Conservation (phyloP, 2,329 filamentous ascomycete species). For the Claviceps maximensis region DNA sequence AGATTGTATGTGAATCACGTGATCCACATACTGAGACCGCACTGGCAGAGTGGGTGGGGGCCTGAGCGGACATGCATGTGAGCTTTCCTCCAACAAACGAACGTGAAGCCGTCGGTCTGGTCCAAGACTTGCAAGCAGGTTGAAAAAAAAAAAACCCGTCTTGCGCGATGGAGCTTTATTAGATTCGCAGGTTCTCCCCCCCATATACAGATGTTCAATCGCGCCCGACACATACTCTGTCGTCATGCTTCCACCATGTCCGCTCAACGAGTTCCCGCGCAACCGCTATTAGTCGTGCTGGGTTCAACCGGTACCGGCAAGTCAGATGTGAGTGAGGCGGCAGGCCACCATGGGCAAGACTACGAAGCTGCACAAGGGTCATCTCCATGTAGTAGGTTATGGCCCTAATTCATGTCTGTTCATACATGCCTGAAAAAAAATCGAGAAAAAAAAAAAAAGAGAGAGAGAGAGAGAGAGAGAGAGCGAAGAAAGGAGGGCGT, state of each 20-base stretch:
- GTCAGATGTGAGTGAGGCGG: slow-evolving; percentile 54
- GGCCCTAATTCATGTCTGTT: not conserved
- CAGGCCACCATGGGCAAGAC: not conserved
- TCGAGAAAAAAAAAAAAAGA: too few relatives aligned
- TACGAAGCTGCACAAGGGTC: not conserved
- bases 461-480: too few relatives aligned
- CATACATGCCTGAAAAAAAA: too few relatives aligned
- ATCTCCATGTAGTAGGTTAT: not conserved
- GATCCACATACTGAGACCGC: not conserved
- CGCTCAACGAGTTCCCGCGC: slow-evolving; percentile 22
- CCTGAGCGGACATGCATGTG: too few relatives aligned
- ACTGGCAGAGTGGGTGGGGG: too few relatives aligned
- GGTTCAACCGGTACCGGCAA: slow-evolving; percentile 91
- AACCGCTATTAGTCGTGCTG: slow-evolving; percentile 66
- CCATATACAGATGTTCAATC: slow-evolving; percentile 15
- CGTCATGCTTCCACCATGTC: slow-evolving; percentile 29
- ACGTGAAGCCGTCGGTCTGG: not conserved
- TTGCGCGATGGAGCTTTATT: not conserved
- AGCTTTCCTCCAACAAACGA: not conserved
- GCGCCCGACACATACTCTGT: slow-evolving; percentile 13
- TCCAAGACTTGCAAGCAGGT: too few relatives aligned
- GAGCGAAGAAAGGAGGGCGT: not conserved
- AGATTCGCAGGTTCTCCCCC: not conserved
- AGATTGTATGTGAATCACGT: slow-evolving; percentile 21
- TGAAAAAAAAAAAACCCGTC: too few relatives aligned